These are phyloP conservation scores for Cynara cardunculus DNA, from an alignment of 129 eudicot genomes.

Conservation along the genomic window DNA sequence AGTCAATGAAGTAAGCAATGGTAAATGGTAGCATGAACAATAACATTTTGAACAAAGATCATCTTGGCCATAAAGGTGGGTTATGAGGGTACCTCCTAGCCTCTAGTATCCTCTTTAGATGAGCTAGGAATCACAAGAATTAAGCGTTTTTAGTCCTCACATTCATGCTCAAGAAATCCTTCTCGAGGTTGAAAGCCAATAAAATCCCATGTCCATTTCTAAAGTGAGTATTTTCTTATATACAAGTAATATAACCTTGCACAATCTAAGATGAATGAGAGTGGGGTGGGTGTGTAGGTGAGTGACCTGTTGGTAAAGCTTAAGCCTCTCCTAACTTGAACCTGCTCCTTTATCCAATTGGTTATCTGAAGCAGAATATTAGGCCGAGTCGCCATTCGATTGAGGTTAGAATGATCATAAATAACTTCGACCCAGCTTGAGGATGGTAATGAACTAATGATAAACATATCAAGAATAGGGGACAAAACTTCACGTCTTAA, in stretches of 20 bases:
- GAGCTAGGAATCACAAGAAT: not conserved
- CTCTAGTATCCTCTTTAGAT: not conserved
- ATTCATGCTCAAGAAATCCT: not conserved
- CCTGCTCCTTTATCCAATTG: not conserved
- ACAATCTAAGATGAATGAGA: no score
- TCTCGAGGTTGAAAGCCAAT: not conserved
- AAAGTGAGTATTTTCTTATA: not conserved
- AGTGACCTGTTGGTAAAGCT: not conserved
- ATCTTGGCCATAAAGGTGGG: not conserved
- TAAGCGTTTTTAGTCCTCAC: not conserved
- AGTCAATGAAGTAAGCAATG: not conserved
- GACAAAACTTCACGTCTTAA: not conserved
- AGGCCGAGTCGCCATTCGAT: not conserved
- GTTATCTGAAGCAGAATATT: not conserved
- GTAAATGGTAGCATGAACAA: not conserved
- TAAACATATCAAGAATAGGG: not conserved
- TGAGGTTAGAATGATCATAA: not conserved
- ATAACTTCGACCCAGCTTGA: not conserved
- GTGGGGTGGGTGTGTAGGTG: not conserved
- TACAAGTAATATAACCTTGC: no score
- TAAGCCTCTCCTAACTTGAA: not conserved
- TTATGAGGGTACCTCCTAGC: not conserved
- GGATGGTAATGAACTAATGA: not conserved
- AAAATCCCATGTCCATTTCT: not conserved
- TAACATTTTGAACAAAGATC: not conserved